Evolutionary conservation across 768 basidiomycete species (phyloP), one percentile per base, ranked within the genome.

Genomic region (Cantharellus anzutake): DNA sequence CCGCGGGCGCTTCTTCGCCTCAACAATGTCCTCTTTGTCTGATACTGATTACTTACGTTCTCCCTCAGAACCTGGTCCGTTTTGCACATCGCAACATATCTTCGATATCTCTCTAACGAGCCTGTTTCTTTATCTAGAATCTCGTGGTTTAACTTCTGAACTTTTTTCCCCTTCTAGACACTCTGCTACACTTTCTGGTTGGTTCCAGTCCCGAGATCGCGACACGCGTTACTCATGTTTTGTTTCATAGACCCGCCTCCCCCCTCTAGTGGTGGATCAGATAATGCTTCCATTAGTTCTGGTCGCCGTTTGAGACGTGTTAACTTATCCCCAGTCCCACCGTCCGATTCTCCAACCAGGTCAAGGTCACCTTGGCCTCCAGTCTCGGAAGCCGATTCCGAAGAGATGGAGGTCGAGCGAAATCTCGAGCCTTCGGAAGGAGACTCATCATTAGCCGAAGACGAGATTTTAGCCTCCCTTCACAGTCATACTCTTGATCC

Each of bases 391-490:
- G 52, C 11, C 11, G 52, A 55, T 37, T 11, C 7, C 11, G 52
- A 55, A 7, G 52, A 55, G 35, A 7, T 55, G 11, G 52, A 55
- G 35, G 52, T 55, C 52, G 52, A 55, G 35, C 11, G 7, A 11
- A 37, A 55, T 11, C 52, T 55, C 35, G 35, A 11, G 38, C 11
- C 52, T 7, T 55, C 52, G 35, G 35, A 11, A 55, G 52, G 7
- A 7, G 52, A 55, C 52, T 55, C 56, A 16, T 57, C 56, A 14
- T 14, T 57, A 5, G 56, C 56, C 11, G 56, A 39, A 42, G 62
- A 63, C 20, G 60, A 63, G 41, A 63, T 63, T 60, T 55, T 63
- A 40, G 53, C 61, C 16, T 7, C 56, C 34, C 62, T 63, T 38
- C 61, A 62, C 29, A 42, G 51, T n/a, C n/a, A 39, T 37, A 42